Evolutionary conservation across 2,329 filamentous ascomycete species (phyloP).

Genomic region (Helotiales sp.): DNA sequence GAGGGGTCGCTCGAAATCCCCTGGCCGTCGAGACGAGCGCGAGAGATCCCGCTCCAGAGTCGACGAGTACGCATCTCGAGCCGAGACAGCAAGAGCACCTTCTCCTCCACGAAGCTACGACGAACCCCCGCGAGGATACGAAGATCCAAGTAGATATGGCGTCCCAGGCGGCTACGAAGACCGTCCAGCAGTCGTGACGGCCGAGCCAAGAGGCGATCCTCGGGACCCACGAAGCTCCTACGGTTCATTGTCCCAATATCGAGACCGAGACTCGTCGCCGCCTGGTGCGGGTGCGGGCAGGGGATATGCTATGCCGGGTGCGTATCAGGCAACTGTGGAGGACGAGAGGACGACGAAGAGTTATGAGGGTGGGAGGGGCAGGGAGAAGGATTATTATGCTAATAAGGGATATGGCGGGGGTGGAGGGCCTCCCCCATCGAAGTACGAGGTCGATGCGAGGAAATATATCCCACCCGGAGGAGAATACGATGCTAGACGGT

Average conservation of each 20-base stretch:
- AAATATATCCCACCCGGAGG: slow-evolving; percentile 33
- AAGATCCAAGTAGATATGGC: slow-evolving; percentile 2
- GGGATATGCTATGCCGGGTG: slow-evolving; percentile 30
- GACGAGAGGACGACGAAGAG: slow-evolving; percentile 28
- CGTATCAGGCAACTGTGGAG: slow-evolving; percentile 22
- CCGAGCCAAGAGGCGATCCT: slow-evolving; percentile 24
- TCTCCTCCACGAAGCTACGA: slow-evolving; percentile 25
- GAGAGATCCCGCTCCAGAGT: slow-evolving; percentile 34
- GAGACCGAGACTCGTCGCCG: slow-evolving; percentile 12
- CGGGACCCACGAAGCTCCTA: slow-evolving; percentile 17
- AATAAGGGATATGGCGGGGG: slow-evolving; percentile 28
- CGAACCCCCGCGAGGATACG: slow-evolving; percentile 19
- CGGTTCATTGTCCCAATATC: slow-evolving; percentile 20
- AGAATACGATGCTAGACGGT: slow-evolving; percentile 33
- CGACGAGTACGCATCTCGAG: slow-evolving; percentile 24
- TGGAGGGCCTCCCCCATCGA: slow-evolving; percentile 21
- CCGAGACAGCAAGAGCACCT: slow-evolving; percentile 20
- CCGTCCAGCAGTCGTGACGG: slow-evolving; percentile 20
- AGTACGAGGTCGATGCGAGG: slow-evolving; percentile 37
- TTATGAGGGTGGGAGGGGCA: slow-evolving; percentile 24
- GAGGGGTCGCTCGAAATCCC: slow-evolving; percentile 39
- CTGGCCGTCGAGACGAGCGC: slow-evolving; percentile 36
- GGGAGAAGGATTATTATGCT: slow-evolving; percentile 33
- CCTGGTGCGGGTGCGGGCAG: neutral
- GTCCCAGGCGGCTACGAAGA: slow-evolving; percentile 16